These are phyloP conservation scores for Gentiana straminea DNA, from an alignment of 257 asterid genomes.

Conservation along the genomic window DNA sequence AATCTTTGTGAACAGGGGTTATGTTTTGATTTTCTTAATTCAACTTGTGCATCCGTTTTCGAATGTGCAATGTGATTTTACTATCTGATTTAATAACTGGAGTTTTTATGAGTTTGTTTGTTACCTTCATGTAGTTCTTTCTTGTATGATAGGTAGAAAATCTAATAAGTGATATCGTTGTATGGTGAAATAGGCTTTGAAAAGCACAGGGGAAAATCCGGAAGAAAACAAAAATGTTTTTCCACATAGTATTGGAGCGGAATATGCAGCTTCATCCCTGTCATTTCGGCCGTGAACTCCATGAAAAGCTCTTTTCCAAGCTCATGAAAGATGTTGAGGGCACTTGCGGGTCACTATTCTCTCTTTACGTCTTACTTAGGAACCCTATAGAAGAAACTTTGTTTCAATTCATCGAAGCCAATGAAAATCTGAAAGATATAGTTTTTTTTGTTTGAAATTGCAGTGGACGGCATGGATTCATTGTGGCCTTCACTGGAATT, in stretches of 20 bases:
- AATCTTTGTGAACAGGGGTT: too few relatives aligned
- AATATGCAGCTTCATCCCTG: conserved; percentile 99
- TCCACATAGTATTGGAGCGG: conserved; percentile 85
- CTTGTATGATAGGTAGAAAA: too few relatives aligned
- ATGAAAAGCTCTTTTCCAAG: conserved; percentile 50
- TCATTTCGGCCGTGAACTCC: conserved; percentile 91
- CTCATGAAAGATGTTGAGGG: conserved; percentile 97
- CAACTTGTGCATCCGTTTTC: too few relatives aligned
- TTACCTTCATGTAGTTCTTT: too few relatives aligned
- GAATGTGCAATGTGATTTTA: too few relatives aligned
- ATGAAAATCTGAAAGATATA: not conserved
- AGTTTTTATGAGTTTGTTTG: too few relatives aligned
- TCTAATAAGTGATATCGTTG: too few relatives aligned
- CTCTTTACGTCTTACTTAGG: not conserved
- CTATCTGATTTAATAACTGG: too few relatives aligned
- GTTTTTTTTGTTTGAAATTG: not conserved
- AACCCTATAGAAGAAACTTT: not conserved
- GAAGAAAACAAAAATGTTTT: conserved; percentile 36
- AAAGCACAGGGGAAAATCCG: too few relatives aligned
- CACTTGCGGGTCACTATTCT: conserved; percentile 59
- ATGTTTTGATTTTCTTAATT: too few relatives aligned
- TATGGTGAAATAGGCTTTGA: too few relatives aligned
- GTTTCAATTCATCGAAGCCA: not conserved
- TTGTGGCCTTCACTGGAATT: conserved; percentile 84
- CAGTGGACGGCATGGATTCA: conserved; percentile 88